Base-by-base conservation (phyloP, 352 stramenopile genomes). In the Pythium brassicae region DNA sequence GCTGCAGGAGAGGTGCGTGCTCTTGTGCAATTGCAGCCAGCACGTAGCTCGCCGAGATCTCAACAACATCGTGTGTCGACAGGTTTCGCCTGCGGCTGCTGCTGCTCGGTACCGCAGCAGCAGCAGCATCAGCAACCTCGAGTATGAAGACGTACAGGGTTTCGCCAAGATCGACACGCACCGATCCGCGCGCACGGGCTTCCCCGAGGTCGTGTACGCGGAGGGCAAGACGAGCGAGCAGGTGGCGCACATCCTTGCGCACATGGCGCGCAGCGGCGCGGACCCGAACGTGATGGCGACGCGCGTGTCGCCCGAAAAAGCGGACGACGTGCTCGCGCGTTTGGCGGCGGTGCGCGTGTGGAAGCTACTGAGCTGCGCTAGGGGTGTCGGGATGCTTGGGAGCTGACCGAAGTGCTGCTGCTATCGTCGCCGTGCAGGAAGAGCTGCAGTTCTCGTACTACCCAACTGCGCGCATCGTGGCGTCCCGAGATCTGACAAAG, bases 121-220 rank as follows among this genome's bases (percentile, higher is more conserved):
- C 32, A 37, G 32, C 45, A 60, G 66, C 6, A 46, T 17, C 32
- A 37, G 32, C 32, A 7, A 37, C 34, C 55, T 62, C 32, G 69
- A 78, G 50, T 92, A 92, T 37, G 65, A 87, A 48, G 60, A 68
- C 25, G 63, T 89, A 11, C 77, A 69, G 2, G 50, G 67, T 7
- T 89, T 74, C 34, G 82, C 79, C 42, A 92, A 92, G 69, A 89
- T 98, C 27, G 95, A 98, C 69, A 95, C 91, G 45, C 78, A 83
- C 19, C 76, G 95, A 15, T 74, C 83, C 7, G 73, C 63, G 40
- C 85, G 95, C n/a, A 96, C 90, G 19, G 94, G 94, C 11, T 98
- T 99, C 62, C 95, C 95, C 0, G 94, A 99, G 55, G 94, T 97
- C 39, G 83, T 99, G 27, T 99, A 98, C 72, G 89, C 76, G 15